Conservation (phyloP, 225 moss, liverwort and hornwort genomes). For the Anthoceros angustus region DNA sequence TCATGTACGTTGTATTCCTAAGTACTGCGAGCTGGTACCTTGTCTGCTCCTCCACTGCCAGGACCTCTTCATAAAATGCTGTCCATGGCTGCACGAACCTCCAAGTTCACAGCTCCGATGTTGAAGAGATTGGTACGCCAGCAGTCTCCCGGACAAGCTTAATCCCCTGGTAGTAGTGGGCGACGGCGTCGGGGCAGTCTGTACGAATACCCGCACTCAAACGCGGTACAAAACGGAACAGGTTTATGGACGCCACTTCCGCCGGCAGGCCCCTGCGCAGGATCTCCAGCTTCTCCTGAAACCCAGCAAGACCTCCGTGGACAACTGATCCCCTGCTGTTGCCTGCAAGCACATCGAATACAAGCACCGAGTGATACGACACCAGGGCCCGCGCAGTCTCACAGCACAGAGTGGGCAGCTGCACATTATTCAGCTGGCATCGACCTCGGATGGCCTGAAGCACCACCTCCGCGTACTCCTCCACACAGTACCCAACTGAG, state of each 20-base stretch:
- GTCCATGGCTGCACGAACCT: slow-evolving; percentile 1
- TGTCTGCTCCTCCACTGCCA: background rate
- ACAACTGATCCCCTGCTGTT: slow-evolving; percentile 17
- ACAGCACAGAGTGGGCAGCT: slow-evolving; percentile 42
- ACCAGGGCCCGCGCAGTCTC: slow-evolving; percentile 78
- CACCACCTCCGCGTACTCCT: no score
- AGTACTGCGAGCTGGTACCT: no score
- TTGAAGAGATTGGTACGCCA: background rate
- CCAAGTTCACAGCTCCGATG: background rate
- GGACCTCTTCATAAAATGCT: background rate
- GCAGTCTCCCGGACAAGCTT: background rate
- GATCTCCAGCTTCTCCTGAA: background rate
- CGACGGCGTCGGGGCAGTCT: no score
- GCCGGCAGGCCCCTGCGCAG: no score
- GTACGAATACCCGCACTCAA: no score
- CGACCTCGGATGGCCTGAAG: no score
- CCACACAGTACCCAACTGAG: no score
- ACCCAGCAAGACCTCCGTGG: slow-evolving; percentile 9
- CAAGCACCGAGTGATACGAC: slow-evolving; percentile 64
- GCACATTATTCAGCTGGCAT: no score
- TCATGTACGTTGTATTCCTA: no score
- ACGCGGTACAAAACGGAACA: no score
- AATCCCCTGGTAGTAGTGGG: background rate
- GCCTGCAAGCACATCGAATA: slow-evolving; percentile 56
- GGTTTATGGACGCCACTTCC: no score